Evolutionary conservation across 345 rosid species (phyloP), one percentile per base, ranked within the genome.

Genomic region (Cardamine chenopodiifolia): DNA sequence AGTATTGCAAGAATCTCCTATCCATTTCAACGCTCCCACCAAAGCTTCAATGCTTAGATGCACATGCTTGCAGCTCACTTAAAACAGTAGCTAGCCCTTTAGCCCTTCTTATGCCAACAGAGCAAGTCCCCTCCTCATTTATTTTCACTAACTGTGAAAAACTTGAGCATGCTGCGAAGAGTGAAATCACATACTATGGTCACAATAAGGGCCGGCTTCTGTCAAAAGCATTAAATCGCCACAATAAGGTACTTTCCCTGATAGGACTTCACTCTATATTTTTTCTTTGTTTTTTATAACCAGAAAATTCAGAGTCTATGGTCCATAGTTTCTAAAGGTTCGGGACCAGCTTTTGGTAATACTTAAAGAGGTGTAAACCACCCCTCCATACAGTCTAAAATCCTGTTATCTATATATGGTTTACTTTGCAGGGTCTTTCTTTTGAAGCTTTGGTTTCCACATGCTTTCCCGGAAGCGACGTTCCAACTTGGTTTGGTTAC

Each of bases 11-110:
- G 53, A 72, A 72, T 39, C 76, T 72, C 20, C 13, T 5, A 28
- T 50, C 68, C 26, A 15, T 72, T 62, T 14, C 19, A n/a, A 72
- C 32, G 10, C 70, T 72, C 5, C 76, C 76, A 52, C 69, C 76
- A 2, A 72, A 72, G 50, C 76, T 72, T 7, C 42, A 62, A n/a
- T 62, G 4, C 76, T 62, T 72, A 9, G 4, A 72, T 39, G 76
- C 76, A 14, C 69, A 72, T 53, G 76, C 7, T 15, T 70, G 74
- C 17, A 32, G 0, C 48, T 44, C 65, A 0, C 34, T 70, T 0
- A 45, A 58, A 22, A 45, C 58, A 31, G 74, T 70, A 20, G 74
- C 66, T 0, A 70, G 66, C 15, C 74, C 57, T 5, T 6, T 58
- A 0, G 65, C 57, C n/a, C 12, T 8, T 20, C 74, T 31, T 2